These are phyloP conservation scores for Phlebopus sp. DNA, from an alignment of 1,284 basidiomycete species.

Conservation along the genomic window DNA sequence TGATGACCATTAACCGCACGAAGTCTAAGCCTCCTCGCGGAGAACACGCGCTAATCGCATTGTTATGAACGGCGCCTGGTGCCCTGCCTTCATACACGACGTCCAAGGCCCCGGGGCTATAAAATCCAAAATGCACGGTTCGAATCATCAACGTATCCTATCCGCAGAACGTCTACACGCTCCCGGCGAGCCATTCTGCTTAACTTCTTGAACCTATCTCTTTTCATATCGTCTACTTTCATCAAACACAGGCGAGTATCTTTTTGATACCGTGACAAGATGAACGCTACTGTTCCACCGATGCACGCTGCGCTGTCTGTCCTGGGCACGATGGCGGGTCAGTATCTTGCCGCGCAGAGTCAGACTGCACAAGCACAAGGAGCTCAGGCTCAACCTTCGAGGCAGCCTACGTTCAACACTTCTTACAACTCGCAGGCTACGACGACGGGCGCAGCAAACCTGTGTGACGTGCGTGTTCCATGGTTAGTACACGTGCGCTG, in stretches of 20 bases:
- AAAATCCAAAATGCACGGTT: slow-evolving; percentile 17
- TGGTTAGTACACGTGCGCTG: slow-evolving; percentile 4
- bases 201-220: slow-evolving; percentile 4
- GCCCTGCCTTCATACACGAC: slow-evolving; percentile 12
- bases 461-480: slow-evolving; percentile 29
- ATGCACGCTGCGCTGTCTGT: slow-evolving; percentile 53
- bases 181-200: slow-evolving; percentile 30
- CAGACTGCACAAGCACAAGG: slow-evolving; percentile 30
- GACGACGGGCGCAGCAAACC: slow-evolving; percentile 19
- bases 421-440: slow-evolving; percentile 26
- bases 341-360: slow-evolving; percentile 42
- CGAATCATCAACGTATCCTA: slow-evolving; percentile 24
- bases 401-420: slow-evolving; percentile 22
- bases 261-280: slow-evolving; percentile 20
- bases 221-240: slow-evolving; percentile 5
- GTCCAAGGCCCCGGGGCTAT: slow-evolving; percentile 17
- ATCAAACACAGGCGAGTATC: slow-evolving; percentile 7
- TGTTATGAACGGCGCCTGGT: slow-evolving; percentile 9
- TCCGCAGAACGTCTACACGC: slow-evolving; percentile 21
- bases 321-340: slow-evolving; percentile 47
- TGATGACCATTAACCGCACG: slow-evolving; percentile 10
- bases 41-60: slow-evolving; percentile 31
- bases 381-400: slow-evolving; percentile 22
- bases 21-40: slow-evolving; percentile 25
- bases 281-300: slow-evolving; percentile 38